Conservation (phyloP, 108 stramenopile genomes). For the Mediolabrus comicus region DNA sequence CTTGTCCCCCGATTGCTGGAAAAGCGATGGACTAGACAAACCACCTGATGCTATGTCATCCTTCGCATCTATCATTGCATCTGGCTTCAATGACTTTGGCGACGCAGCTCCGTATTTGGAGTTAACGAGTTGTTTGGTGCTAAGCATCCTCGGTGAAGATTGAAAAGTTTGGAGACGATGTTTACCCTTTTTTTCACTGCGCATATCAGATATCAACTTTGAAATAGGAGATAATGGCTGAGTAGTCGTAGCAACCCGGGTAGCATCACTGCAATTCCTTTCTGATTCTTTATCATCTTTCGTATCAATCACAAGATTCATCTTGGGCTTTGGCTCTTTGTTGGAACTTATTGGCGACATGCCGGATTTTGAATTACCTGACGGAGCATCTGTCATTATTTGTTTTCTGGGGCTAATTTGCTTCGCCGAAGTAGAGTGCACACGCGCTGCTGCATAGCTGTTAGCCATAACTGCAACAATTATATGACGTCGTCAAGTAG, state of each 20-base stretch:
- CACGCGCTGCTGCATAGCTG: not conserved
- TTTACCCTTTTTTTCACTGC: not conserved
- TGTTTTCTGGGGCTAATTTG: not conserved
- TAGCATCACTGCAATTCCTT: not conserved
- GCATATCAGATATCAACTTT: not conserved
- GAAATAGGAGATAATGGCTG: not conserved
- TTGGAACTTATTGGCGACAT: not conserved
- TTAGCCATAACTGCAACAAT: not conserved
- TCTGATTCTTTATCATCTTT: not conserved
- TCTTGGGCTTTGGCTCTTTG: not conserved
- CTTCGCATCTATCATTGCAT: not conserved
- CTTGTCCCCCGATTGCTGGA: too few species aligned
- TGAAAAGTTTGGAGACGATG: not conserved
- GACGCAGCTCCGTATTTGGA: not conserved
- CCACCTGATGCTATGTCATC: not conserved
- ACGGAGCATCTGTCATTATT: not conserved
- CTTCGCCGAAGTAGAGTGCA: not conserved
- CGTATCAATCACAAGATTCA: not conserved
- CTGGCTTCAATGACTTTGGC: not conserved
- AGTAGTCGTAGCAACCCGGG: not conserved
- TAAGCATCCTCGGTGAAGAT: not conserved
- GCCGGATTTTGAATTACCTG: not conserved
- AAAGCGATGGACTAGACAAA: too few species aligned
- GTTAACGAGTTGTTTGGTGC: not conserved
- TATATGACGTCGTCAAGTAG: not conserved